Conservation (phyloP, 2,329 filamentous ascomycete species). For the Bipolaris victoriae region DNA sequence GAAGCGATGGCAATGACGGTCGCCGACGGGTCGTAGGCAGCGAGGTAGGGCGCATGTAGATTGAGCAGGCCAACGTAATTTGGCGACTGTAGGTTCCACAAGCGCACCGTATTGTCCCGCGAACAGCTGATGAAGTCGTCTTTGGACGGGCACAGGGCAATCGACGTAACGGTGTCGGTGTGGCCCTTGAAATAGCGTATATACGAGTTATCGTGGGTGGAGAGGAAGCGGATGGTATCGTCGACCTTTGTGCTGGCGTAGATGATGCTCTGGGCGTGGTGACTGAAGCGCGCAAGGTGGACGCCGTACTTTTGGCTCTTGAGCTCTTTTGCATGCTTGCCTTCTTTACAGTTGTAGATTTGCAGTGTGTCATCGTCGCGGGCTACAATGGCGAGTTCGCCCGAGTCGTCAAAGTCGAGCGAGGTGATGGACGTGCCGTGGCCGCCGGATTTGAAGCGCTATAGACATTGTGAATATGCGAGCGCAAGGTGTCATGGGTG, state of each 20-base stretch:
- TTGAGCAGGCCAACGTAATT: conserved; percentile 81
- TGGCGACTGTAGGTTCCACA: conserved; percentile 87
- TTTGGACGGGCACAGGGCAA: conserved; percentile 81
- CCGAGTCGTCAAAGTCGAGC: conserved; percentile 94
- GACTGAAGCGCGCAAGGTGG: conserved; percentile 92
- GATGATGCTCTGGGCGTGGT: conserved; percentile 87
- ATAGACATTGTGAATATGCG: conserved; percentile 21
- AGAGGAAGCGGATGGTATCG: conserved; percentile 84
- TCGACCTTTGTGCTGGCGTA: conserved; percentile 97
- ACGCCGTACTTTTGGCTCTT: conserved; percentile 97
- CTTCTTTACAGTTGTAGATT: conserved; percentile 91
- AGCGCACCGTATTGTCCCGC: conserved; percentile 84
- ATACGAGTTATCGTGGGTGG: conserved; percentile 93
- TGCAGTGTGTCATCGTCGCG: conserved; percentile 95
- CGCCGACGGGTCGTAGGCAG: conserved; percentile 90
- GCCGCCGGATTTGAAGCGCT: conserved; percentile 55
- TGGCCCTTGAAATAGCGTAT: conserved; percentile 96
- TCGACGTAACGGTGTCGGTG: conserved; percentile 79
- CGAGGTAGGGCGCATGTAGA: conserved; percentile 79
- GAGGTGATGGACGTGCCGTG: conserved; percentile 75
- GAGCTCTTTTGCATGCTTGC: conserved; percentile 84
- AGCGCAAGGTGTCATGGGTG: neutral
- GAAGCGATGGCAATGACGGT: conserved; percentile 90
- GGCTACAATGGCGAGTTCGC: conserved; percentile 88
- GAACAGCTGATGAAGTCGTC: conserved; percentile 94